These are phyloP conservation scores for Asterophora lycoperdoides DNA, from an alignment of 768 basidiomycete genomes.

Conservation along the genomic window DNA sequence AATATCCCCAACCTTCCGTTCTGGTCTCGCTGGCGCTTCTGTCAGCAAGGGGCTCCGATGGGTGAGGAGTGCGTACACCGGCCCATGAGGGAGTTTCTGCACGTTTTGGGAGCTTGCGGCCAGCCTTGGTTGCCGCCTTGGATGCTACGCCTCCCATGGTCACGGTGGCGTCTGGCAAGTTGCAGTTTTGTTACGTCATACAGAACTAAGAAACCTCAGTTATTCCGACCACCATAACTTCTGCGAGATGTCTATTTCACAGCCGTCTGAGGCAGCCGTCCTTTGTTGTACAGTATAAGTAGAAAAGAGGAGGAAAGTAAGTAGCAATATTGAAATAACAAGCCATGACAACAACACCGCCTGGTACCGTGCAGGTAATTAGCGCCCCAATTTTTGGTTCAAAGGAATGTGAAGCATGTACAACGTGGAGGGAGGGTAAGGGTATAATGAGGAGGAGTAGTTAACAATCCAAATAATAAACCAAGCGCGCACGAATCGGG, in stretches of 20 bases:
- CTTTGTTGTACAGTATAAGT: slow-evolving; percentile 45
- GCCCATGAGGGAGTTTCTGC: slow-evolving; percentile 44
- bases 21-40: slow-evolving; percentile 47
- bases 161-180: neutral
- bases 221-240: slow-evolving; percentile 12
- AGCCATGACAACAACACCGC: slow-evolving; percentile 35
- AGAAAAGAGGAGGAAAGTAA: slow-evolving; percentile 27
- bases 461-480: slow-evolving; percentile 30
- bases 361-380: slow-evolving; percentile 12
- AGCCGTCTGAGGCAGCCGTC: slow-evolving; percentile 28
- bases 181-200: slow-evolving; percentile 18
- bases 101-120: slow-evolving; percentile 50
- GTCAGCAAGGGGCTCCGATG: slow-evolving; percentile 16
- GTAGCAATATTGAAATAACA: slow-evolving; percentile 26
- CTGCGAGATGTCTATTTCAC: slow-evolving; percentile 21
- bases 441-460: slow-evolving; percentile 26
- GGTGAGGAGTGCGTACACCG: slow-evolving; percentile 36
- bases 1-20: slow-evolving; percentile 37
- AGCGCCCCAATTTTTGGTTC: slow-evolving; percentile 21
- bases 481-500: slow-evolving; percentile 31
- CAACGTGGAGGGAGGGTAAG: slow-evolving; percentile 25
- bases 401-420: slow-evolving; percentile 32
- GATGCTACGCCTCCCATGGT: slow-evolving; percentile 61
- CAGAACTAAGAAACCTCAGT: no score
- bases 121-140: slow-evolving; percentile 61